phyloP scores from a whole-genome alignment of 306 rosid species.

The Hylodesmum podocarpum region DNA sequence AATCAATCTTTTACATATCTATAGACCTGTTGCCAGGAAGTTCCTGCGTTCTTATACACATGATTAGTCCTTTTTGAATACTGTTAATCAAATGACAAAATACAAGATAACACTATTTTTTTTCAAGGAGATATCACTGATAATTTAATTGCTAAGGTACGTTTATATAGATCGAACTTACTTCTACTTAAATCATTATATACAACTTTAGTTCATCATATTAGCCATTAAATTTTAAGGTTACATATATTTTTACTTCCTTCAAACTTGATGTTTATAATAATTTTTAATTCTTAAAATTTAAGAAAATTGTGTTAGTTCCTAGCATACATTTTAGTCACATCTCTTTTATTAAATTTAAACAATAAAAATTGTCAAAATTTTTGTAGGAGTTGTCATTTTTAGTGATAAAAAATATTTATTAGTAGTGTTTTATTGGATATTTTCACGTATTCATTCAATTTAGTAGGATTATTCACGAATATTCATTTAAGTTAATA shows the following conservation, averaged over 20 bases:
- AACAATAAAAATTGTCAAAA: too few species aligned
- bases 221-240: background rate
- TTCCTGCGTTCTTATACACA: background rate
- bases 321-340: background rate
- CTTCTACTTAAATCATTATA: background rate
- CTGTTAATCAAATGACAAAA: background rate
- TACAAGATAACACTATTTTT: background rate
- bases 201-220: background rate
- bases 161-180: background rate
- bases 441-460: background rate
- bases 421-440: background rate
- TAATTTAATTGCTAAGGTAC: background rate
- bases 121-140: background rate
- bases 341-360: background rate
- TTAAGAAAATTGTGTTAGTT: background rate
- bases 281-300: background rate
- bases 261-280: background rate
- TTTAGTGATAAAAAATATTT: background rate
- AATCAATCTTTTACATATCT: too few species aligned
- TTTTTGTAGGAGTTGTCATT: too few species aligned
- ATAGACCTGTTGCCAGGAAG: background rate
- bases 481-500: background rate
- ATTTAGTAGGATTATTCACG: background rate
- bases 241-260: background rate
- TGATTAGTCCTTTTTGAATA: background rate